Base-by-base conservation (phyloP, 2,329 filamentous ascomycete genomes). In the Scedosporium dehoogii region DNA sequence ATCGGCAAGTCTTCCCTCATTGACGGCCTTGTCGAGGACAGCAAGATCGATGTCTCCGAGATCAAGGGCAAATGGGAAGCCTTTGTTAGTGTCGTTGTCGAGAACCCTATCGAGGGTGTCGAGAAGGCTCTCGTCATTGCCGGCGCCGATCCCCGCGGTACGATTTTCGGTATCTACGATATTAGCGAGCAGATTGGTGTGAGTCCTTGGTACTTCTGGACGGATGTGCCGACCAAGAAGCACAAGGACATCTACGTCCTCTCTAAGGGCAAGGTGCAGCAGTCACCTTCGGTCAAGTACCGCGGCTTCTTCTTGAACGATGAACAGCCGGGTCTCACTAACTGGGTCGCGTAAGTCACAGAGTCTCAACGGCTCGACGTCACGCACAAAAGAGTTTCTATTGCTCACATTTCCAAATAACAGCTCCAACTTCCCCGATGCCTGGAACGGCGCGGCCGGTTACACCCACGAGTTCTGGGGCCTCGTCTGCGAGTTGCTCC, bases 301-400 rank as follows among this genome's bases (percentile, higher is more conserved):
- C 81, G 87, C 16, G 87, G 86, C 2, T 79, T 89, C 69, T 90
- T 89, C 74, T 75, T 90, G 70, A 89, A 89, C 68, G 86, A 90
- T 63, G 86, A 90, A 69, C 84, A 85, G 60, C 87, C 87, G 0
- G 84, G 82, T 1, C 72, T 89, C 56, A 88, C 87, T 0, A 85
- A 84, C 65, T 90, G 86, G 85, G 79, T 88, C 6, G 72, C 74
- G 62, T 70, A 67, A 65, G 70, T 67, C 58, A 38, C 29, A 27
- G 5, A 27, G 25, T 27, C 25, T 27, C 25, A 33, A 33, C 6
- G 29, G 6, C 29, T 9, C 2, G 3, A 12, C 33, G 4, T 38
- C 33, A 12, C 29, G 7, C 29, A 29, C 3, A 38, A 38, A 38
- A 12, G 9, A 2, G 10, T 38, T 38, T 38, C 33, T 38, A 38